Conservation (phyloP, 2,329 filamentous ascomycete genomes). For the Xylogone sp. region DNA sequence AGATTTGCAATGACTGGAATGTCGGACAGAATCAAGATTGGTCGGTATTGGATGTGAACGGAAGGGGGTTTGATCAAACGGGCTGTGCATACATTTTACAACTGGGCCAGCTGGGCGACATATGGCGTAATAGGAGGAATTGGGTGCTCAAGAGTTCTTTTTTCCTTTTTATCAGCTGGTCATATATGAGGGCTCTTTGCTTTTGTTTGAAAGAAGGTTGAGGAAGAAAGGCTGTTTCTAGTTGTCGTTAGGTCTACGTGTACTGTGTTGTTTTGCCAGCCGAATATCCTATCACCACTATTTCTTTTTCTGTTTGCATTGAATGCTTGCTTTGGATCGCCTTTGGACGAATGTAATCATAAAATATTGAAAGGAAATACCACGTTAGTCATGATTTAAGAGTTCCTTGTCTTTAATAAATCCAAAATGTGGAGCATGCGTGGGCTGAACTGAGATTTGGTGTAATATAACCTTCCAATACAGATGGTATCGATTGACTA, state of each 20-base stretch:
- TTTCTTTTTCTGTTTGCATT: not conserved
- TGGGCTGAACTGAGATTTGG: no score
- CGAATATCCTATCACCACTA: not conserved
- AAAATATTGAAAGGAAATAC: no score
- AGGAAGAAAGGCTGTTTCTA: not conserved
- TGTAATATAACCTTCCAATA: no score
- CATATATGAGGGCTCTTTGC: not conserved
- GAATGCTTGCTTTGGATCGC: no score
- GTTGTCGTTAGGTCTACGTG: not conserved
- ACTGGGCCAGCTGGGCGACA: not conserved
- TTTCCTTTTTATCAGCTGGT: not conserved
- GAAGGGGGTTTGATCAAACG: not conserved
- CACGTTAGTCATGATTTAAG: no score
- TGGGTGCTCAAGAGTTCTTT: not conserved
- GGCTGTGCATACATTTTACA: not conserved
- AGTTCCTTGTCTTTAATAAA: no score
- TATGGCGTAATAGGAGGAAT: not conserved
- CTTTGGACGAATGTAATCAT: not conserved
- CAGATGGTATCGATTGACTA: no score
- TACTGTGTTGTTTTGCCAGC: not conserved
- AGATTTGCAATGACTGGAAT: not conserved
- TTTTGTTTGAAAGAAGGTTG: not conserved
- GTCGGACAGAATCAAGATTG: not conserved
- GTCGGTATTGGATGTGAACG: not conserved
- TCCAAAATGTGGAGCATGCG: no score